Evolutionary conservation across 2,329 filamentous ascomycete species (phyloP).

Genomic region (Exophiala calicioides): DNA sequence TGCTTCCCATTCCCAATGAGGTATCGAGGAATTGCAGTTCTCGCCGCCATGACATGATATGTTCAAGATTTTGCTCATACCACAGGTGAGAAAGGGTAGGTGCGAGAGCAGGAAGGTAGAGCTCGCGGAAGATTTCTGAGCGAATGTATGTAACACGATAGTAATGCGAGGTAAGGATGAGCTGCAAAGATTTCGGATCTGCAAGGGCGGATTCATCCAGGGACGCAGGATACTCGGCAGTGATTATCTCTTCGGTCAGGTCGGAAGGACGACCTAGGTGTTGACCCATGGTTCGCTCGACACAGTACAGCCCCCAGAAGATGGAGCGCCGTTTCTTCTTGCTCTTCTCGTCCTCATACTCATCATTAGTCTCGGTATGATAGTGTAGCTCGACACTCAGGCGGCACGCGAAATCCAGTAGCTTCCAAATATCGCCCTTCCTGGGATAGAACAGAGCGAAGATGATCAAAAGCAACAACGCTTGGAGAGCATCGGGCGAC

Average conservation of each 20-base stretch:
- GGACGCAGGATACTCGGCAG: constrained; percentile 37
- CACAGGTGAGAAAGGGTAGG: constrained; percentile 31
- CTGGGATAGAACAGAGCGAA: constrained; percentile 33
- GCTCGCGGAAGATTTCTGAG: constrained; percentile 39
- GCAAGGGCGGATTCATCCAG: constrained; percentile 21
- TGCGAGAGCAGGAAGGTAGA: constrained; percentile 34
- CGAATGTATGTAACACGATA: constrained; percentile 41
- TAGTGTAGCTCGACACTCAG: constrained; percentile 38
- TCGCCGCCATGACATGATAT: constrained; percentile 30
- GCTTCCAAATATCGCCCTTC: constrained; percentile 35
- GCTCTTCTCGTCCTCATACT: constrained; percentile 31
- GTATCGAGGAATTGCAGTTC: constrained; percentile 29
- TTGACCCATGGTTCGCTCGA: constrained; percentile 41
- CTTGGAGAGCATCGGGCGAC: constrained; percentile 33
- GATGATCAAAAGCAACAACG: constrained; percentile 32
- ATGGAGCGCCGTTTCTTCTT: constrained; percentile 32
- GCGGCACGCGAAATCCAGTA: constrained; percentile 35
- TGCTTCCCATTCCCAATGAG: constrained; percentile 32
- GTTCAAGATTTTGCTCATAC: constrained; percentile 33
- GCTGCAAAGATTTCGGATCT: constrained; percentile 28
- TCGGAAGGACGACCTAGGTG: constrained; percentile 41
- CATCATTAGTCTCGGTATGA: constrained; percentile 36
- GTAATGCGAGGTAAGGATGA: constrained; percentile 37
- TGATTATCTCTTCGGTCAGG: constrained; percentile 41
- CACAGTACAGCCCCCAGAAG: constrained; percentile 42